Evolutionary conservation across 2,329 filamentous ascomycete genomes (phyloP).

Genomic region (Fusarium keratoplasticum): DNA sequence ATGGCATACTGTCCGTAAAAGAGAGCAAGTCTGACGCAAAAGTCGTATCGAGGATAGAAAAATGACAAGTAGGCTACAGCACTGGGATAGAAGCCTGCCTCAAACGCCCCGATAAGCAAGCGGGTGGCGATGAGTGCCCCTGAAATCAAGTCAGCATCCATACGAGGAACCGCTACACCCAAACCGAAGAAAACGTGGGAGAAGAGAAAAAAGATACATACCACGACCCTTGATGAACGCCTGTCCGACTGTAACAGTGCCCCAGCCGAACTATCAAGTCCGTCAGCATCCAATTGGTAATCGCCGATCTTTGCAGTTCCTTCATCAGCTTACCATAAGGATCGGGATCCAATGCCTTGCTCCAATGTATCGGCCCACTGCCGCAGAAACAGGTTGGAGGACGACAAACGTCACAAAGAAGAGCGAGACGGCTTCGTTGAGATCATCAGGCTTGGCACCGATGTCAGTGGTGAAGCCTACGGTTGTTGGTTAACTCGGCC

Average conservation of each 20-base stretch:
- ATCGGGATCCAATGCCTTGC: slow-evolving; percentile 44
- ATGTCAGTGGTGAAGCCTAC: slow-evolving; percentile 44
- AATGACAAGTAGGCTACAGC: slow-evolving; percentile 44
- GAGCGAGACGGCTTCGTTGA: slow-evolving; percentile 44
- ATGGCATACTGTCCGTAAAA: slow-evolving; percentile 46
- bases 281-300: slow-evolving; percentile 14
- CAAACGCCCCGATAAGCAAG: slow-evolving; percentile 43
- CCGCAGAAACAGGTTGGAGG: slow-evolving; percentile 41
- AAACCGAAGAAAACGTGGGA: background rate
- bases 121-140: slow-evolving; percentile 42
- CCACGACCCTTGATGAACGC: slow-evolving; percentile 42
- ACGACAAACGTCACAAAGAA: slow-evolving; percentile 46
- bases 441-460: slow-evolving; percentile 41
- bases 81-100: slow-evolving; percentile 45
- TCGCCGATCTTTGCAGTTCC: background rate
- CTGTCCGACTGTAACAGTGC: slow-evolving; percentile 40
- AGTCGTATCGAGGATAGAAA: slow-evolving; percentile 43
- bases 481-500: background rate
- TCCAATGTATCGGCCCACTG: slow-evolving; percentile 42
- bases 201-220: slow-evolving; percentile 14
- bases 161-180: background rate
- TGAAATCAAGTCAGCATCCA: slow-evolving; percentile 20
- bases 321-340: slow-evolving; percentile 37
- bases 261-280: slow-evolving; percentile 40
- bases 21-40: slow-evolving; percentile 42